Evolutionary conservation across 768 basidiomycete genomes (phyloP).

Genomic region (Pleurotus cornucopiae): DNA sequence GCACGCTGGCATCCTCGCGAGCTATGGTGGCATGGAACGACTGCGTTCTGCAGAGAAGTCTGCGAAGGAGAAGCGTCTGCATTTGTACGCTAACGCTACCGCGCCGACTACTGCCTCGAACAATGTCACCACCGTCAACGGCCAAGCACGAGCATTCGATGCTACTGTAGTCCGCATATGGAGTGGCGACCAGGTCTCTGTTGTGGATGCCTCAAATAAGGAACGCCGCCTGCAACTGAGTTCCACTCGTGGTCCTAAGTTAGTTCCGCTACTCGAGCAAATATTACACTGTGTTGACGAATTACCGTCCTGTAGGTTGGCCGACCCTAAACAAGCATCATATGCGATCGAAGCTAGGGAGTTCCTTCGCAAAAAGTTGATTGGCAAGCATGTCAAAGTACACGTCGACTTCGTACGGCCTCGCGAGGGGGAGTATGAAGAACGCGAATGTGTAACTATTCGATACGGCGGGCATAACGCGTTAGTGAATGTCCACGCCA

Average conservation of each 20-base stretch:
- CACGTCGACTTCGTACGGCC: constrained; percentile 88
- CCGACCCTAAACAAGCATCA: constrained; percentile 81
- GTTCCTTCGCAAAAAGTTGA: constrained; percentile 86
- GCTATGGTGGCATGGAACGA: constrained; percentile 80
- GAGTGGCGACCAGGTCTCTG: constrained; percentile 88
- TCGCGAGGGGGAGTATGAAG: constrained; percentile 89
- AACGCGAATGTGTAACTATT: constrained; percentile 88
- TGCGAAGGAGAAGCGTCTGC: constrained; percentile 72
- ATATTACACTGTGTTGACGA: too few species aligned
- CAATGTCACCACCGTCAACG: constrained; percentile 34
- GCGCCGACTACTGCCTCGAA: constrained; percentile 37
- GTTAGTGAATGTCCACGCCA: constrained; percentile 39
- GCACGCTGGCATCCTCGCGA: constrained; percentile 94
- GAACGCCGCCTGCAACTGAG: constrained; percentile 86
- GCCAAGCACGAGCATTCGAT: constrained; percentile 58
- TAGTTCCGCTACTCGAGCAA: constrained; percentile 6
- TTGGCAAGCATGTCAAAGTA: constrained; percentile 85
- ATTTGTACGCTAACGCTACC: constrained; percentile 61
- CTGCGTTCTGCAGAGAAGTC: constrained; percentile 78
- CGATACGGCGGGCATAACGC: constrained; percentile 77
- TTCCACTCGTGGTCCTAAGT: constrained; percentile 86
- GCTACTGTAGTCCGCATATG: constrained; percentile 83
- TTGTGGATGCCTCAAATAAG: constrained; percentile 65
- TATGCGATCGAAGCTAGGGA: constrained; percentile 93
- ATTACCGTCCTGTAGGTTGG: constrained; percentile 44